A percentile compares a stretch with the other conserved stretches of the same genome.
Evolutionary conservation across 768 basidiomycete species (phyloP).

Genomic region (Suillus tomentosus): DNA sequence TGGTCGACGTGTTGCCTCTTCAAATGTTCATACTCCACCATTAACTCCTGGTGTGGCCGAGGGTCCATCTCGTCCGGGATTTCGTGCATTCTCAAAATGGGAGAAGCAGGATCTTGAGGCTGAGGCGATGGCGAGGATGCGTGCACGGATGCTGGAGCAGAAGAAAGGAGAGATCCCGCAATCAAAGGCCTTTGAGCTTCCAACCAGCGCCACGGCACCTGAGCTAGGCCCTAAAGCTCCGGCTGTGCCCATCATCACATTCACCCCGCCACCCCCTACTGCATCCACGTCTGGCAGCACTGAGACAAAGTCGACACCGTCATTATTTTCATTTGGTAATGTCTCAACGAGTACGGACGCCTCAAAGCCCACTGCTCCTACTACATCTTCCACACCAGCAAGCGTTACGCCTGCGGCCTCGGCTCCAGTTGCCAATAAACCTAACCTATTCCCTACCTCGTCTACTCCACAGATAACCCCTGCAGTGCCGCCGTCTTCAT

Average conservation of each 20-base stretch:
- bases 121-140: constrained; percentile 71
- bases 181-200: constrained; percentile 37
- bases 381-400: constrained; percentile 20
- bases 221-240: constrained; percentile 23
- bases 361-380: constrained; percentile 9
- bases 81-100: constrained; percentile 71
- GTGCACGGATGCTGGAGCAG: constrained; percentile 50
- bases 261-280: constrained; percentile 26
- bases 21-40: constrained; percentile 29
- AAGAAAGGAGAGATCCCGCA: constrained; percentile 41
- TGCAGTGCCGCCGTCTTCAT: constrained; percentile 18
- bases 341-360: constrained; percentile 14
- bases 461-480: constrained; percentile 16
- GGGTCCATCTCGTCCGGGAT: constrained; percentile 51
- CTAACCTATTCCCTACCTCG: constrained; percentile 14
- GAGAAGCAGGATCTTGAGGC: constrained; percentile 87
- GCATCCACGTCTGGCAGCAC: constrained; percentile 7
- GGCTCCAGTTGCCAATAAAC: constrained; percentile 13
- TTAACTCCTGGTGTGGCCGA: constrained; percentile 42
- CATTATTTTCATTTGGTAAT: constrained; percentile 21
- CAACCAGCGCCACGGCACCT: constrained; percentile 27
- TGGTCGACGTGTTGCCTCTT: constrained; percentile 46
- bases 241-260: constrained; percentile 30
- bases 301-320: constrained; percentile 19
- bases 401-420: constrained; percentile 20